Evolutionary conservation across 345 rosid species (phyloP), one percentile per base, ranked within the genome.

Genomic region (Linum tenue): DNA sequence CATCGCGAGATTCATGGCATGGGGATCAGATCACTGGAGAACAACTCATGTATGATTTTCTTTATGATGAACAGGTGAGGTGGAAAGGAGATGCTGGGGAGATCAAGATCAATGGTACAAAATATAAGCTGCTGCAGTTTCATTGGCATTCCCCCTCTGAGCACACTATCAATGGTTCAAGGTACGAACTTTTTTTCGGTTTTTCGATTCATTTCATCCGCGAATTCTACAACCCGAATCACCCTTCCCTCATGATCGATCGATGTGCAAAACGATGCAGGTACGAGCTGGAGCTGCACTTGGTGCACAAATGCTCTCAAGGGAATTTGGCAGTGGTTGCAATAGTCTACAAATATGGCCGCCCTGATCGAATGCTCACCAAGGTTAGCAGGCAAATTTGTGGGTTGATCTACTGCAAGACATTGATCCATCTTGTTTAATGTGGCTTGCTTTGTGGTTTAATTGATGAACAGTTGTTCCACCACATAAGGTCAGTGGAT

Each of bases 241-340:
- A 22, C 31, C 31, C 31, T 22, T 22, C 31, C 31, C 31, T 22
- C 31, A 22, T 22, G 31, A 22, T 22, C 31, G 31, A 22, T 22
- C 31, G 31, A 22, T 22, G 31, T 22, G 31, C 31, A 22, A 22
- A 22, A 22, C 31, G 31, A 22, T 22, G 37, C 56, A 87, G 92
- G 36, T 78, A 76, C 5, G 74, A 64, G 1, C 0, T 84, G 75
- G 97, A 91, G 78, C 81, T 88, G 63, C 96, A 91, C 70, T 48
- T 79, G 7, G 83, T 91, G 78, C 96, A 88, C 65, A 0, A 0
- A 36, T 81, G 74, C 72, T 62, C 80, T 36, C 0, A 37, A 2
- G 76, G 79, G 16, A 56, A 62, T 57, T 22, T 51, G 44, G 91
- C 96, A 41, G 89, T 82, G 6, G 60, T 78, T 17, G 92, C 75